Conservation (phyloP, 176 grass and related monocot genomes). For the Themeda triandra region DNA sequence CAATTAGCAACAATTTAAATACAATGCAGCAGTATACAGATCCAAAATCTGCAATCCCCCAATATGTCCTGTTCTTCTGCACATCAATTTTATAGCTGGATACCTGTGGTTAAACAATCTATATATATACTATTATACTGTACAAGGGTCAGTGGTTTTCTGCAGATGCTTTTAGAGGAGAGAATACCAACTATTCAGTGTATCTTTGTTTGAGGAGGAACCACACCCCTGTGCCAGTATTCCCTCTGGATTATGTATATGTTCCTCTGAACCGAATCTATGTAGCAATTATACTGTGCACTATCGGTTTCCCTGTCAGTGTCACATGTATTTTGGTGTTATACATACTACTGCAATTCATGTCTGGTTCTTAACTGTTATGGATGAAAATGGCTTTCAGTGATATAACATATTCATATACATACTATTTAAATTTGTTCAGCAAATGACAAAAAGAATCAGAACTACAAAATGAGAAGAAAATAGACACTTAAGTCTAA, state of each 20-base stretch:
- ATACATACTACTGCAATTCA: neutral
- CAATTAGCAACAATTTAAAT: neutral
- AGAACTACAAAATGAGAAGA: neutral
- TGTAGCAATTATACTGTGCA: neutral
- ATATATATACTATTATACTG: neutral
- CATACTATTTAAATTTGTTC: neutral
- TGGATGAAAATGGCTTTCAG: conserved; percentile 9
- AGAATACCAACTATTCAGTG: conserved; percentile 1
- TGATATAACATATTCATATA: neutral
- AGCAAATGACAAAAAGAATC: neutral
- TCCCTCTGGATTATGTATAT: conserved; percentile 19
- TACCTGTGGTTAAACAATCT: conserved; percentile 4
- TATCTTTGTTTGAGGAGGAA: conserved; percentile 33
- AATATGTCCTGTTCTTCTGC: neutral
- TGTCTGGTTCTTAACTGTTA: neutral
- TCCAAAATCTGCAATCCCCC: conserved; percentile 2
- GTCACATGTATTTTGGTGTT: conserved; percentile 15
- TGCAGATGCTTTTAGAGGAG: conserved; percentile 2
- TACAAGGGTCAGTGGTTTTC: neutral
- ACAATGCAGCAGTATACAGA: neutral
- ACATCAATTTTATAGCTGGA: neutral
- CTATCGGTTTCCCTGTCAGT: conserved; percentile 11
- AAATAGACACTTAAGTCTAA: conserved; percentile 12
- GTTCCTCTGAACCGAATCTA: conserved; percentile 19
- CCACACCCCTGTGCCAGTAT: conserved; percentile 9